Conservation (phyloP, 208 protist species). For the Entamoeba dispar region DNA sequence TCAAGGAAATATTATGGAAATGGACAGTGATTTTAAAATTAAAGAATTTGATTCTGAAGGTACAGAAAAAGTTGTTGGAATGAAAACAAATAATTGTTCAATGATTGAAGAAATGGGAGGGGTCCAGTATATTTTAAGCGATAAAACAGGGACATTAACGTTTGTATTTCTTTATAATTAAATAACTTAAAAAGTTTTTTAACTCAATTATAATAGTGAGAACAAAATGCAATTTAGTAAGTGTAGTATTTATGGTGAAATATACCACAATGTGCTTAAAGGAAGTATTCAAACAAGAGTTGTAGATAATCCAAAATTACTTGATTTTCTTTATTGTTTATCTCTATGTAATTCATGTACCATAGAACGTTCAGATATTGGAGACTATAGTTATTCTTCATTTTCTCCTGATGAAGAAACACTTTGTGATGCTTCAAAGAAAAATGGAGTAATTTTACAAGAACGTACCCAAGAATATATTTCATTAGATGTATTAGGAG, state of each 20-base stretch:
- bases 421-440: conserved; percentile 11
- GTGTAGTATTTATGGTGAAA: neutral
- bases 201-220: neutral
- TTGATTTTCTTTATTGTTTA: neutral
- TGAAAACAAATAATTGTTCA: neutral
- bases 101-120: neutral
- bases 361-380: neutral
- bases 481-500: neutral
- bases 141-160: conserved; percentile 58
- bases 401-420: conserved; percentile 24
- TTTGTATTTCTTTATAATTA: neutral
- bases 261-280: neutral
- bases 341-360: neutral
- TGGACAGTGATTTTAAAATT: neutral
- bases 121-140: conserved; percentile 46
- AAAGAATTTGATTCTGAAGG: neutral
- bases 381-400: neutral
- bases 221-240: conserved; percentile 40
- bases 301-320: neutral
- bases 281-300: neutral
- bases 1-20: neutral
- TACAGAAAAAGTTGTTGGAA: neutral
- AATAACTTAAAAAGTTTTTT: neutral
- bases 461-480: neutral
- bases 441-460: neutral